These are phyloP conservation scores for Phytophthora kernoviae DNA, from an alignment of 352 stramenopile genomes.

Conservation along the genomic window DNA sequence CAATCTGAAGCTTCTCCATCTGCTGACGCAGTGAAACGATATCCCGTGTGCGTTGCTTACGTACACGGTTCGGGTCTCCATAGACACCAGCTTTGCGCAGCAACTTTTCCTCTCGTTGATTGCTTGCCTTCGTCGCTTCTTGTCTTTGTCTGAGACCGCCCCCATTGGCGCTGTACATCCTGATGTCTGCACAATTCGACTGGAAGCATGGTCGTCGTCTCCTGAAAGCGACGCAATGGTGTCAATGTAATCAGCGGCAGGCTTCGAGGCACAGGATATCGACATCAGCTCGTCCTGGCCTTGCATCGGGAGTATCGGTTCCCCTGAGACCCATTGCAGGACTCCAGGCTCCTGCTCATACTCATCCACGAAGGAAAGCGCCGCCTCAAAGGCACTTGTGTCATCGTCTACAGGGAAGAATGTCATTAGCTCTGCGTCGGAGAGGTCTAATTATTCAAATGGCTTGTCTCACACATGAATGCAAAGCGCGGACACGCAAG, in stretches of 20 bases:
- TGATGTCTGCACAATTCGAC: neutral
- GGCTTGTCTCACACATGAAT: no score
- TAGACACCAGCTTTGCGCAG: conserved; percentile 31
- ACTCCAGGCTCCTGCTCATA: conserved; percentile 5
- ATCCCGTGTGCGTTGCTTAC: conserved; percentile 53
- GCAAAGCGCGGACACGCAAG: no score
- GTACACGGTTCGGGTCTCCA: conserved; percentile 21
- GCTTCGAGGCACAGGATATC: neutral
- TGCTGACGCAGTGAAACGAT: conserved; percentile 62
- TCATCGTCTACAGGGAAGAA: conserved; percentile 22
- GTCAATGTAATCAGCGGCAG: neutral
- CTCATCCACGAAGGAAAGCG: conserved; percentile 28
- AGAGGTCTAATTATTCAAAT: no score
- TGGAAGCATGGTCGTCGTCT: neutral
- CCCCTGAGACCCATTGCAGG: neutral
- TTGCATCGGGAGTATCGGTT: neutral
- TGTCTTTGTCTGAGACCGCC: conserved; percentile 1
- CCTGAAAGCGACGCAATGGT: neutral
- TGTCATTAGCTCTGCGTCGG: conserved; percentile 9
- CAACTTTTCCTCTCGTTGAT: conserved; percentile 31
- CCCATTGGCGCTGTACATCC: neutral
- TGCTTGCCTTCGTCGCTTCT: conserved; percentile 1
- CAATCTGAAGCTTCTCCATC: conserved; percentile 49
- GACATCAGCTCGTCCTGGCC: neutral
- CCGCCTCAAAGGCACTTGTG: conserved; percentile 16